A percentile compares a stretch with the other conserved stretches of the same genome.
Evolutionary conservation across 2,329 filamentous ascomycete species (phyloP).

Genomic region (Colletotrichum gloeosporioides): DNA sequence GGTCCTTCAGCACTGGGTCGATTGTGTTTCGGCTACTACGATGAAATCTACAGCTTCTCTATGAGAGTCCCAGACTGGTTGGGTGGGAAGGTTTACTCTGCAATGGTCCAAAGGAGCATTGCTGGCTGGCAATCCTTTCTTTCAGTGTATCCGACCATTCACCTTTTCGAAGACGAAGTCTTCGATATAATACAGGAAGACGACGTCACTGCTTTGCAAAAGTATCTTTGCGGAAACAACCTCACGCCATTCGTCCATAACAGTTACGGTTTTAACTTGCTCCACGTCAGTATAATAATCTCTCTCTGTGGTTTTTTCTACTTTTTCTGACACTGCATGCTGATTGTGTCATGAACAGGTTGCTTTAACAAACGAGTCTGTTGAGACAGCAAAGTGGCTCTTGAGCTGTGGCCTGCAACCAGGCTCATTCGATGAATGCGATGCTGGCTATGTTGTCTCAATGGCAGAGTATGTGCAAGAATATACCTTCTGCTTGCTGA

Average conservation of each 20-base stretch:
- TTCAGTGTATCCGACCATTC: accelerated
- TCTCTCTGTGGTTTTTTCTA: too few species aligned
- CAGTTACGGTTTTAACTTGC: accelerated
- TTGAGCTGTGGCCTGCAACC: accelerated
- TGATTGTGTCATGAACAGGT: too few species aligned
- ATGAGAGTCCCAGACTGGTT: accelerated
- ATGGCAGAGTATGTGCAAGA: too few species aligned
- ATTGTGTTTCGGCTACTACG: accelerated
- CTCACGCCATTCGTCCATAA: accelerated
- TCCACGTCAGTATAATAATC: too few species aligned
- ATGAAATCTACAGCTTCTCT: background rate
- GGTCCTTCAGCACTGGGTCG: background rate
- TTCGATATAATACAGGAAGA: accelerated
- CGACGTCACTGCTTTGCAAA: accelerated
- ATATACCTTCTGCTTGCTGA: too few species aligned
- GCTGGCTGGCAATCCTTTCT: background rate
- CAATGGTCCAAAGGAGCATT: background rate
- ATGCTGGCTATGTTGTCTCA: too few species aligned
- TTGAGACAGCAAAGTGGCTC: background rate
- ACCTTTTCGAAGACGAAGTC: accelerated
- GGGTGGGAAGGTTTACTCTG: background rate
- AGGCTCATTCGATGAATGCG: background rate
- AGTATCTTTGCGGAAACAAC: background rate
- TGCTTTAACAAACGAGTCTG: too few species aligned
- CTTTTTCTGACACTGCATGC: too few species aligned